Evolutionary conservation across 306 rosid genomes (phyloP).

Genomic region (Cicer judaicum): DNA sequence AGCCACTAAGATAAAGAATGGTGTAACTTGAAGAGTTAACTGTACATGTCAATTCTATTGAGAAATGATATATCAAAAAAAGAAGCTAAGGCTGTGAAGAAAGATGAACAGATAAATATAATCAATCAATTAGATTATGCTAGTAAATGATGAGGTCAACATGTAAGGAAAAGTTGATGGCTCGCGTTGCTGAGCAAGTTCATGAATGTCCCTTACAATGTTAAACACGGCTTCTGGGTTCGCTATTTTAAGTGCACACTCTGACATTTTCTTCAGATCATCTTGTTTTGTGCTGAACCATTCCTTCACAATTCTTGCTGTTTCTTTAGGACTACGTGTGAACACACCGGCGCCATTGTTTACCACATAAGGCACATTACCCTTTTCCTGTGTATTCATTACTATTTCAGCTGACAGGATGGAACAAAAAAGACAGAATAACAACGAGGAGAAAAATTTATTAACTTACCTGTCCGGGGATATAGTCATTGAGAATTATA

Average conservation of each 20-base stretch:
- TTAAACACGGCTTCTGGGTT: constrained; percentile 95
- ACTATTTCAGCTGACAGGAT: constrained; percentile 15
- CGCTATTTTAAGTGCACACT: constrained; percentile 83
- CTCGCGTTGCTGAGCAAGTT: constrained; percentile 77
- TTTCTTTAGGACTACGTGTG: constrained; percentile 87
- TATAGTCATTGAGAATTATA: constrained; percentile 90
- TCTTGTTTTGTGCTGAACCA: constrained; percentile 88
- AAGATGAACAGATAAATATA: constrained; percentile 8
- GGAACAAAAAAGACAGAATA: neutral
- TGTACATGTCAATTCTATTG: constrained; percentile 65
- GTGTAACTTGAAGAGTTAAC: constrained; percentile 46
- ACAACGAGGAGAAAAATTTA: constrained; percentile 24
- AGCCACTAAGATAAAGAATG: constrained; percentile 56
- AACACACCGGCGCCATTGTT: constrained; percentile 96
- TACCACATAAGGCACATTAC: constrained; percentile 95
- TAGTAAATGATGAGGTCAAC: constrained; percentile 84
- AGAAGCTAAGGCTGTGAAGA: constrained; percentile 11
- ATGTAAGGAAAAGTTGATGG: constrained; percentile 69
- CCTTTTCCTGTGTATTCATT: constrained; percentile 70
- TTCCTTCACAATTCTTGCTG: constrained; percentile 75
- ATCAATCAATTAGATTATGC: constrained; percentile 55
- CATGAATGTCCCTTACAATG: constrained; percentile 88
- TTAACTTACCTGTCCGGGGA: constrained; percentile 87
- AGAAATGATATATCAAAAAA: neutral
- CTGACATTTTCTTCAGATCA: constrained; percentile 71